Evolutionary conservation across 371 early-diverging fungal genomes (phyloP), one percentile per base, ranked within the genome.

Genomic region (Haplosporangium sp.): DNA sequence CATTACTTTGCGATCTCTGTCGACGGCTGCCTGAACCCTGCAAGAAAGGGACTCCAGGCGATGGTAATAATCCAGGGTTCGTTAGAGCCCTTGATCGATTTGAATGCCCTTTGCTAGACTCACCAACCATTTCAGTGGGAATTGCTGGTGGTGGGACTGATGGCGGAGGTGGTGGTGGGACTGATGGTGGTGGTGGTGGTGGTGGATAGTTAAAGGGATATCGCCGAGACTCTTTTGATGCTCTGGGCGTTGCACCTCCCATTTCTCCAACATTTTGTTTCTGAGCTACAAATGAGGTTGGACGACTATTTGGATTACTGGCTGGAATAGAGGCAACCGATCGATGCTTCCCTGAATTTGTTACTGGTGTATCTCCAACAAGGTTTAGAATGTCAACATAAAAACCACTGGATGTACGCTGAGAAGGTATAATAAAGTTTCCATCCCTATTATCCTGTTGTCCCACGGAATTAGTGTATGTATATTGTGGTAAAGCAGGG

Each of bases 101-200:
- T 20, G 68, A n/a, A 0, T 53, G 45, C 9, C 58, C 8, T 1
- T 13, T 7, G 37, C 45, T 20, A 4, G 17, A 13, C 19, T 44
- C 40, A n/a, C 42, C 11, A 7, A 34, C 13, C 0, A 39, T 10
- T 39, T 61, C 63, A 3, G 20, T n/a, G 19, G 69, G 69, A n/a
- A 69, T 69, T 6, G 69, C 69, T 11, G 69, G 69, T 39, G 69
- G 69, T n/a, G 69, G 69, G 20, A 69, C 37, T 2, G 55, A 55
- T 37, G 69, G 69, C n/a, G 67, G 67, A 2, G 69, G 69, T 10
- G 69, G 69, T 20, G 66, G 66, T 45, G 69, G 69, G 20, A 69
- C 37, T 2, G 55, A 55, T 37, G 69, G 69, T 35, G 67, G 67
- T 1, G 69, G 69, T 10, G 69, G 69, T 20, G 66, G 66, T 45